Conservation (phyloP, 331 rosid species). For the Erythrophleum ivorense region DNA sequence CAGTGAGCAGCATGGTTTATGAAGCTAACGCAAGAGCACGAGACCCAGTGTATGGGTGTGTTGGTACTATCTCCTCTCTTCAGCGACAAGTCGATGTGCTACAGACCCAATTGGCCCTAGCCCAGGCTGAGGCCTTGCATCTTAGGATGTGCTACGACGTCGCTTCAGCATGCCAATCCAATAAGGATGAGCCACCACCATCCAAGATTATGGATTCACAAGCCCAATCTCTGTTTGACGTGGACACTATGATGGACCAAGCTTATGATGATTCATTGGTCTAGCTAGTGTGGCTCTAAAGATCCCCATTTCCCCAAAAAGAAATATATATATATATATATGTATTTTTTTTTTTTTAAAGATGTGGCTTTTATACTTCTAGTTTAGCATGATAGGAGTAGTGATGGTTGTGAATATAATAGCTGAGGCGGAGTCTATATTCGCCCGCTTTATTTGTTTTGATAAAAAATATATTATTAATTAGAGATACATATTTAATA, state of each 20-base stretch:
- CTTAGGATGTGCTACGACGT: slow-evolving; percentile 46
- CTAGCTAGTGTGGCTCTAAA: neutral
- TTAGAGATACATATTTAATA: too few species aligned
- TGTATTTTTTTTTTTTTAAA: too few species aligned
- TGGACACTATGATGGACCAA: slow-evolving; percentile 72
- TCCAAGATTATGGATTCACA: slow-evolving; percentile 63
- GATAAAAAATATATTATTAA: slow-evolving; percentile 33
- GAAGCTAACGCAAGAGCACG: slow-evolving; percentile 94
- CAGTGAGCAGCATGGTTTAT: slow-evolving; percentile 94
- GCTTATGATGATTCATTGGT: slow-evolving; percentile 69
- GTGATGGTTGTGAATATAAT: neutral
- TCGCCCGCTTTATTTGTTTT: slow-evolving; percentile 63
- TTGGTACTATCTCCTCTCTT: slow-evolving; percentile 84
- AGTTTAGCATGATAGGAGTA: too few species aligned
- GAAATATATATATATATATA: too few species aligned
- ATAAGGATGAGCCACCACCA: slow-evolving; percentile 56
- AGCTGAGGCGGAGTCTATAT: slow-evolving; percentile 55
- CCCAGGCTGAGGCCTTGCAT: slow-evolving; percentile 96
- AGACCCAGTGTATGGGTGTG: slow-evolving; percentile 95
- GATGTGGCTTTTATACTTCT: slow-evolving; percentile 24
- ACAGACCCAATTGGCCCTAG: slow-evolving; percentile 82
- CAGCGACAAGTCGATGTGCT: slow-evolving; percentile 79
- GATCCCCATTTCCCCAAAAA: neutral
- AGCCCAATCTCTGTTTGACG: slow-evolving; percentile 52
- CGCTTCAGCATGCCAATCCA: slow-evolving; percentile 60